These are phyloP conservation scores for Bothriochloa decipiens DNA, from an alignment of 176 grass and related monocot species.

Conservation along the genomic window DNA sequence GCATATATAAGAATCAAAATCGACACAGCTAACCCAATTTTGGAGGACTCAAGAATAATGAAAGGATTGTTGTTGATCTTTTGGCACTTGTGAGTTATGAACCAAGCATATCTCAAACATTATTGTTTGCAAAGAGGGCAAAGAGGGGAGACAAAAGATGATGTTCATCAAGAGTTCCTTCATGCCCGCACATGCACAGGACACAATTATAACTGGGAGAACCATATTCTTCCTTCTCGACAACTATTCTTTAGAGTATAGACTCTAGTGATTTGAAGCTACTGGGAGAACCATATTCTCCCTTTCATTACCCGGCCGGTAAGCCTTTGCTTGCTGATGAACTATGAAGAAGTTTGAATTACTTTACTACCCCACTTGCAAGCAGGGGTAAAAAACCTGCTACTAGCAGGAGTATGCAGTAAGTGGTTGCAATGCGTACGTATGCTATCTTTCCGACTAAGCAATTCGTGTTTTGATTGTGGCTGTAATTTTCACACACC, in stretches of 20 bases:
- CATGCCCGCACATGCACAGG: not conserved
- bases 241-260: not conserved
- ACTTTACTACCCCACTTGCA: too few relatives aligned
- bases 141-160: not conserved
- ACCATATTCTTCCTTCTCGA: not conserved
- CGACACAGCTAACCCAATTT: not conserved
- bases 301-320: not conserved
- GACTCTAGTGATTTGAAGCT: not conserved
- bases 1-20: not conserved
- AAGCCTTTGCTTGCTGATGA: not conserved
- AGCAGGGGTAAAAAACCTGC: too few relatives aligned
- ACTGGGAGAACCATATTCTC: not conserved
- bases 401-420: too few relatives aligned
- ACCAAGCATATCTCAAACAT: not conserved
- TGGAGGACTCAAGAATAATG: not conserved
- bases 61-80: not conserved
- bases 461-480: not conserved
- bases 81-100: not conserved
- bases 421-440: too few relatives aligned
- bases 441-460: not conserved
- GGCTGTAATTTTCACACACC: not conserved
- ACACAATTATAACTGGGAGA: not conserved
- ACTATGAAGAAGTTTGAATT: not conserved
- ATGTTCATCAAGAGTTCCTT: not conserved
- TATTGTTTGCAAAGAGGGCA: not conserved